Evolutionary conservation across 108 stramenopile species (phyloP).

Genomic region (Cyclotella sp.): DNA sequence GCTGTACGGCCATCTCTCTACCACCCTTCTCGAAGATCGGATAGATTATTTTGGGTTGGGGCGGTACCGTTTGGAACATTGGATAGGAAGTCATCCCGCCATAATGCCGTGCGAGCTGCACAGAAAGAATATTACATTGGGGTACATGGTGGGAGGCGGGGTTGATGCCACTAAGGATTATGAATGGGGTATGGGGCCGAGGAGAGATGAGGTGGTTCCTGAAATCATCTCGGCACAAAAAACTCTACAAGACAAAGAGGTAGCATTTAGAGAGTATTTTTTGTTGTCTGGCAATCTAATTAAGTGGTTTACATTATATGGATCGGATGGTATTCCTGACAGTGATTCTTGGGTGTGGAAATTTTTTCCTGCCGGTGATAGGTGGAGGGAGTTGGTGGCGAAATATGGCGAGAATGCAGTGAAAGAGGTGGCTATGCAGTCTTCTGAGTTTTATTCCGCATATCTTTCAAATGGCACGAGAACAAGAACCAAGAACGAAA

Average conservation of each 20-base stretch:
- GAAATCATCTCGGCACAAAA: constrained; percentile 20
- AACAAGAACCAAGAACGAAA: constrained; percentile 6
- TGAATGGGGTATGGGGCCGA: constrained; percentile 54
- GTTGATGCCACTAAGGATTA: constrained; percentile 28
- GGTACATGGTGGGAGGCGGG: constrained; percentile 27
- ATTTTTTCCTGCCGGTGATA: constrained; percentile 52
- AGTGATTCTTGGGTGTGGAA: constrained; percentile 57
- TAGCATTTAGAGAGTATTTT: constrained; percentile 56
- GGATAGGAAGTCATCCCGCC: constrained; percentile 63
- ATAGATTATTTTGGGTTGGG: constrained; percentile 56
- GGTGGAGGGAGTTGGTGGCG: constrained; percentile 47
- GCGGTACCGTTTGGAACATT: constrained; percentile 60
- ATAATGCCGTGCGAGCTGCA: constrained; percentile 57
- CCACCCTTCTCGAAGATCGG: constrained; percentile 46
- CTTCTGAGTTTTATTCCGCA: constrained; percentile 38
- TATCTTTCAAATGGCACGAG: constrained; percentile 14
- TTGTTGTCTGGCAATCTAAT: constrained; percentile 51
- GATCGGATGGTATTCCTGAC: constrained; percentile 44
- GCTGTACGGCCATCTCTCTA: constrained; percentile 39
- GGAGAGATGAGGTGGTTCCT: constrained; percentile 32
- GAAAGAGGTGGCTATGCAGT: constrained; percentile 38
- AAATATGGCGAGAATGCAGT: constrained; percentile 41
- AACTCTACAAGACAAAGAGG: constrained; percentile 26
- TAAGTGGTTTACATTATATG: constrained; percentile 58
- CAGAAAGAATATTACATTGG: constrained; percentile 45